These are phyloP conservation scores for Tolypocladium nubicola DNA, from an alignment of 2,329 filamentous ascomycete species.

Conservation along the genomic window DNA sequence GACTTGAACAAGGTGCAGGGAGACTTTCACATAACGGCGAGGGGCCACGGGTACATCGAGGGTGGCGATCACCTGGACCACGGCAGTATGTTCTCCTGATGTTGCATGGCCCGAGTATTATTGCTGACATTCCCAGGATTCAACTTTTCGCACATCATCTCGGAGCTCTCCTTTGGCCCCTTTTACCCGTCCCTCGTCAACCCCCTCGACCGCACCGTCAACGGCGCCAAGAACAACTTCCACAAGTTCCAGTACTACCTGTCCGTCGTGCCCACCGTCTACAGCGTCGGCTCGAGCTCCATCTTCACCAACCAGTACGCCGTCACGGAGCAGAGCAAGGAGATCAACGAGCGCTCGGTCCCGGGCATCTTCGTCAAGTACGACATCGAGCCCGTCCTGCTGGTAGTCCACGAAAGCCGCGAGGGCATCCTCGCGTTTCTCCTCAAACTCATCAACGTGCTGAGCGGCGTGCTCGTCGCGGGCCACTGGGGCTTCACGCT, in stretches of 20 bases:
- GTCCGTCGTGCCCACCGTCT: conserved; percentile 88
- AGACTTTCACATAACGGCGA: conserved; percentile 93
- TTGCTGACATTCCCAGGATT: conserved; percentile 47
- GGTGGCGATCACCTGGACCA: conserved; percentile 73
- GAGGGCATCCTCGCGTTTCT: conserved; percentile 64
- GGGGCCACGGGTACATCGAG: conserved; percentile 90
- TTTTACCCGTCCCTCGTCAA: conserved; percentile 92
- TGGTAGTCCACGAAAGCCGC: conserved; percentile 75
- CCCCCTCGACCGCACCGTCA: conserved; percentile 85
- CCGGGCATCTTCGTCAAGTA: conserved; percentile 98
- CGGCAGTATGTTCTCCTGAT: conserved; percentile 41
- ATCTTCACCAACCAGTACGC: conserved; percentile 97
- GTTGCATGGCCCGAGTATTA: neutral
- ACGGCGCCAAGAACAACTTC: conserved; percentile 65
- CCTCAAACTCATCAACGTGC: conserved; percentile 79
- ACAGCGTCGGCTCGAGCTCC: conserved; percentile 57
- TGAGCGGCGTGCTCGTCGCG: conserved; percentile 83
- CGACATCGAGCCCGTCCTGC: conserved; percentile 90
- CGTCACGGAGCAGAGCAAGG: conserved; percentile 76
- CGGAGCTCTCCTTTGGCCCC: conserved; percentile 92
- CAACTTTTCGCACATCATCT: conserved; percentile 97
- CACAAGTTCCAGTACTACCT: conserved; percentile 98
- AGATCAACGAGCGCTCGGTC: conserved; percentile 57
- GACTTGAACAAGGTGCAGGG: conserved; percentile 95
- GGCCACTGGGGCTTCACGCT: conserved; percentile 90